Percentiles rank a stretch among this genome's conserved stretches.
phyloP scores from a whole-genome alignment of 371 early-diverging fungal genomes.

The Apophysomyces trapeziformis region DNA sequence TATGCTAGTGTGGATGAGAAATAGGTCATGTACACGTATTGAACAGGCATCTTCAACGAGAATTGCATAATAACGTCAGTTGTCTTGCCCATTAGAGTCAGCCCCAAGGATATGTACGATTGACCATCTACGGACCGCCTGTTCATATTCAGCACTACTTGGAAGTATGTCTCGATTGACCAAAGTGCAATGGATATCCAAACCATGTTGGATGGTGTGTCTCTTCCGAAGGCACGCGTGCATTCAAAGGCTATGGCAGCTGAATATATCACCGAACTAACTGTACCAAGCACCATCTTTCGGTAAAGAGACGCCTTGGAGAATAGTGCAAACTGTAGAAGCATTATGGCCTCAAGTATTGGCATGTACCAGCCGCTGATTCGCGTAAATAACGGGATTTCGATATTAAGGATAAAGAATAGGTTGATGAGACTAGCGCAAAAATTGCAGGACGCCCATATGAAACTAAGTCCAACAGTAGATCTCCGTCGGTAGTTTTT shows the following conservation, averaged over 20 bases:
- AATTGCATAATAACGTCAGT: constrained; percentile 5
- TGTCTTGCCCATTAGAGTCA: constrained; percentile 2
- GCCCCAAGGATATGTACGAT: neutral
- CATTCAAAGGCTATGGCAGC: constrained; percentile 6
- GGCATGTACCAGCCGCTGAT: constrained; percentile 7
- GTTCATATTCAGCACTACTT: neutral
- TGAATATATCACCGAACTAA: neutral
- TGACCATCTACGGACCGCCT: constrained; percentile 6
- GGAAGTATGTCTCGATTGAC: constrained; percentile 6
- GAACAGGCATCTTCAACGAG: neutral
- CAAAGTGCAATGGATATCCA: constrained; percentile 5
- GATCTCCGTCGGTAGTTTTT: constrained; percentile 1
- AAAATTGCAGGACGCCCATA: constrained; percentile 5
- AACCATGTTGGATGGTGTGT: neutral
- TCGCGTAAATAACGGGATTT: neutral
- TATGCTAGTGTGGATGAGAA: neutral
- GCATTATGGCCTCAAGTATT: neutral
- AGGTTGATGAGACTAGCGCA: constrained; percentile 2
- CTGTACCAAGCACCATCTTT: neutral
- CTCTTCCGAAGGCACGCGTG: neutral
- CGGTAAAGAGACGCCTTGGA: neutral
- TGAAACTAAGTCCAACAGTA: neutral
- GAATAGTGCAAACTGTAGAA: constrained; percentile 1
- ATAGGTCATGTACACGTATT: constrained; percentile 7
- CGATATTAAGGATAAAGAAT: neutral